Evolutionary conservation across 2,329 filamentous ascomycete species (phyloP).

Genomic region (Aspergillus ruber): DNA sequence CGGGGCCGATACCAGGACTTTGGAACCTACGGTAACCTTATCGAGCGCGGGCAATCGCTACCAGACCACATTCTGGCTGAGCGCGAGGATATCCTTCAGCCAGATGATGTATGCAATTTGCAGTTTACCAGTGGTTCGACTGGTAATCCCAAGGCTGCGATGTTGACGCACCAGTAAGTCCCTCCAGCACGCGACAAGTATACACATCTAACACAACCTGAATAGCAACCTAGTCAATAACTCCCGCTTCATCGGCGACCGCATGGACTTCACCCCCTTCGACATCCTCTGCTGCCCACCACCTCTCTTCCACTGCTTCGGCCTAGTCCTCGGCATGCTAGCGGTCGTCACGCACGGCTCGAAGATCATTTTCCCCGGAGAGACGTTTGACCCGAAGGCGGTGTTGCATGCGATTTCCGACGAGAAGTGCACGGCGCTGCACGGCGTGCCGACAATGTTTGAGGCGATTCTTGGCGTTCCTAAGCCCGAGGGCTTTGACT

Average conservation of each 20-base stretch:
- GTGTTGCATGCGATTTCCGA: slow-evolving; percentile 61
- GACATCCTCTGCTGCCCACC: slow-evolving; percentile 75
- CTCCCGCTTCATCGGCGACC: slow-evolving; percentile 64
- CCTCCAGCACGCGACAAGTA: background rate
- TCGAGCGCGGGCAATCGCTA: slow-evolving; percentile 46
- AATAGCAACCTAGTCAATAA: slow-evolving; percentile 51
- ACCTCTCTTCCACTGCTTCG: slow-evolving; percentile 81
- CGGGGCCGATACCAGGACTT: slow-evolving; percentile 51
- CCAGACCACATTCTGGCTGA: slow-evolving; percentile 47
- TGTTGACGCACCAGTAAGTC: slow-evolving; percentile 62
- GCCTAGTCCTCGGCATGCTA: slow-evolving; percentile 68
- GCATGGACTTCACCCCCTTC: slow-evolving; percentile 60
- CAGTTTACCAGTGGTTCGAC: slow-evolving; percentile 73
- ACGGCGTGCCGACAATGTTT: slow-evolving; percentile 82
- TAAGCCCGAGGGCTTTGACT: slow-evolving; percentile 43
- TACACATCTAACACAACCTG: background rate
- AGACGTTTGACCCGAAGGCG: slow-evolving; percentile 63
- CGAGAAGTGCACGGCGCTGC: slow-evolving; percentile 65
- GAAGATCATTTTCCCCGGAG: slow-evolving; percentile 68
- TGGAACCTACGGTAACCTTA: slow-evolving; percentile 54
- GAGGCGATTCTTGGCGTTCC: slow-evolving; percentile 53
- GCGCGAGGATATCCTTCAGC: slow-evolving; percentile 51
- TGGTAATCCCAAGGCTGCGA: slow-evolving; percentile 65
- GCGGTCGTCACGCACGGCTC: slow-evolving; percentile 67
- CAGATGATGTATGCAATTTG: slow-evolving; percentile 65